phyloP scores from a whole-genome alignment of 164 flowering plant species.

The Santalum album region DNA sequence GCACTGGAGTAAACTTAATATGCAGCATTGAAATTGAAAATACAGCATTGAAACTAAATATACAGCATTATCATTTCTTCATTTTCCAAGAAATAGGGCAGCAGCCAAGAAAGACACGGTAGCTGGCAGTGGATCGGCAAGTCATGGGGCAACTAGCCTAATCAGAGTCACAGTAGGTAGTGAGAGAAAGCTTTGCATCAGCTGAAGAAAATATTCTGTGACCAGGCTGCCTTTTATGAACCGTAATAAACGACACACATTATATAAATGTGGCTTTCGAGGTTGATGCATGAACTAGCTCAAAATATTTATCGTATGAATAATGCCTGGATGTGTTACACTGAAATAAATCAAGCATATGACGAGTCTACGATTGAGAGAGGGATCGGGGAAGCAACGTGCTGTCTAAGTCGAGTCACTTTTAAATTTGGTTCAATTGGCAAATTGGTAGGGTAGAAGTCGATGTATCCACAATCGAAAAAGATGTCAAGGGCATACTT shows the following conservation, averaged over 20 bases:
- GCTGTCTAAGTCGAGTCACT: not conserved
- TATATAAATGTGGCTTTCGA: too few relatives aligned
- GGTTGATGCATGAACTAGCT: too few relatives aligned
- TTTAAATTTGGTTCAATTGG: not conserved
- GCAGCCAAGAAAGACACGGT: not conserved
- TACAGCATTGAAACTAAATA: too few relatives aligned
- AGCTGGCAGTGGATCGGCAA: not conserved
- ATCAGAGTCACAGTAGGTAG: not conserved
- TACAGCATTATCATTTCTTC: not conserved
- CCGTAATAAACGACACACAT: too few relatives aligned
- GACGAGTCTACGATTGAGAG: not conserved
- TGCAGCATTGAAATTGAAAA: too few relatives aligned
- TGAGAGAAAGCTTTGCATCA: not conserved
- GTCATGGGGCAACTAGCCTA: conserved; percentile 4
- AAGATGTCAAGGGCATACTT: not conserved
- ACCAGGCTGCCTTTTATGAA: not conserved
- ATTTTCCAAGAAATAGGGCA: conserved; percentile 1
- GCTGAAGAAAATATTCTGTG: not conserved
- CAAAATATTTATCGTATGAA: not conserved
- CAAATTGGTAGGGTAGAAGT: not conserved
- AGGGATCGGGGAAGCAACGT: not conserved
- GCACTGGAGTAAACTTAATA: too few relatives aligned
- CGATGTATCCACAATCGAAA: not conserved
- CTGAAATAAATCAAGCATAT: not conserved
- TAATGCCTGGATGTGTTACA: not conserved